phyloP scores from a whole-genome alignment of 257 asterid genomes.

The Asclepias syriaca region DNA sequence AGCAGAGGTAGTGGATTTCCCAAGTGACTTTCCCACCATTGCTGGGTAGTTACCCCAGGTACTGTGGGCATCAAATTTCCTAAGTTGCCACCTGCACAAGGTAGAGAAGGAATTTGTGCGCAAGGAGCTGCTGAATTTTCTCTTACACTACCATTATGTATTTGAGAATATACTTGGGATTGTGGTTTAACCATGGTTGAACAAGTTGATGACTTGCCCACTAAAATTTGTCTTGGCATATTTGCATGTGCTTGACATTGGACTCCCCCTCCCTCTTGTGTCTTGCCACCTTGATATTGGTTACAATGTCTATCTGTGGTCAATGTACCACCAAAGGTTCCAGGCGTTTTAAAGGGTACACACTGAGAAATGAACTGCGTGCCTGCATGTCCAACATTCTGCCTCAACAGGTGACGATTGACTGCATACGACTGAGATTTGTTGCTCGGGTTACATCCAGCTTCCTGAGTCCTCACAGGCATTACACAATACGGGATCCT shows the following conservation, averaged over 20 bases:
- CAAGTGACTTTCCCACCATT: constrained; percentile 12
- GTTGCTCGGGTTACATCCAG: constrained; percentile 25
- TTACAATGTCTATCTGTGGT: constrained; percentile 19
- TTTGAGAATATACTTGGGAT: constrained; percentile 19
- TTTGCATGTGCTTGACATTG: constrained; percentile 10
- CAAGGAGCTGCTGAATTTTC: constrained; percentile 21
- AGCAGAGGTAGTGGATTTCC: constrained; percentile 19
- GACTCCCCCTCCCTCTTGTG: constrained; percentile 16
- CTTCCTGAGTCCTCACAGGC: constrained; percentile 24
- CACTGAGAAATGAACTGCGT: constrained; percentile 24
- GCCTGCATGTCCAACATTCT: constrained; percentile 22
- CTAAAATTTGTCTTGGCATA: constrained; percentile 15
- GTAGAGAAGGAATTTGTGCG: constrained; percentile 32
- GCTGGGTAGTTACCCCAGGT: constrained; percentile 18
- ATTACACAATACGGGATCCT: constrained; percentile 18
- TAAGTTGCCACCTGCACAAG: constrained; percentile 20
- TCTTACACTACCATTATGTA: constrained; percentile 2
- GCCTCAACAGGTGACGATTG: constrained; percentile 27
- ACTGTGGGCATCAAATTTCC: constrained; percentile 19
- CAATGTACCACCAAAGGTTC: constrained; percentile 21
- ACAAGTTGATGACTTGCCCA: constrained; percentile 15
- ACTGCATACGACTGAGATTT: constrained; percentile 21
- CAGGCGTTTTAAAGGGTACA: constrained; percentile 31
- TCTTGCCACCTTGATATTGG: constrained; percentile 22
- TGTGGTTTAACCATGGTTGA: constrained; percentile 12